These are phyloP conservation scores for Amoeboaphelidium protococcarum DNA, from an alignment of 371 early-diverging fungal species.

Conservation along the genomic window DNA sequence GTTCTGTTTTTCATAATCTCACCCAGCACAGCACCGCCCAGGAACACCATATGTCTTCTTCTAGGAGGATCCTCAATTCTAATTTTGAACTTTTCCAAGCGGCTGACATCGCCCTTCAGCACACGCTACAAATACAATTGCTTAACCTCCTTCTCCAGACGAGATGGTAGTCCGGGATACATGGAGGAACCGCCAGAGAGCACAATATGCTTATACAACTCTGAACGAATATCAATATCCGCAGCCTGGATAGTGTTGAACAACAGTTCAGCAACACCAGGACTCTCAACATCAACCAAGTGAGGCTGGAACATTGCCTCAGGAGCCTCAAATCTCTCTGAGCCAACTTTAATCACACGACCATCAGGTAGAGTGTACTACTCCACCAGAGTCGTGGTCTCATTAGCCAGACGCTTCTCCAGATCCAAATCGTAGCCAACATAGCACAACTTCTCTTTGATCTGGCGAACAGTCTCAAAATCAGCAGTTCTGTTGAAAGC, in stretches of 20 bases:
- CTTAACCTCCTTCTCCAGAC: constrained; percentile 89
- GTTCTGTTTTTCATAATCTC: constrained; percentile 79
- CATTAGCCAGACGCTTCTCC: constrained; percentile 77
- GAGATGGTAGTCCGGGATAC: constrained; percentile 87
- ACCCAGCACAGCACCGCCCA: constrained; percentile 90
- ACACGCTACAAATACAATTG: constrained; percentile 72
- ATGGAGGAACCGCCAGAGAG: constrained; percentile 91
- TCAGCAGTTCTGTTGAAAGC: constrained; percentile 90
- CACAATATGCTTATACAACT: constrained; percentile 85
- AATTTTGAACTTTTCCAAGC: constrained; percentile 86
- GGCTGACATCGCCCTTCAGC: constrained; percentile 47
- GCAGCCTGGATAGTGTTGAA: constrained; percentile 71
- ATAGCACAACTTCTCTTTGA: constrained; percentile 92
- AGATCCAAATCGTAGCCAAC: constrained; percentile 79
- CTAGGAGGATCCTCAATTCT: constrained; percentile 90
- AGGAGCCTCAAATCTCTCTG: constrained; percentile 90
- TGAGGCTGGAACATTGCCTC: constrained; percentile 94
- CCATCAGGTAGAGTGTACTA: constrained; percentile 92
- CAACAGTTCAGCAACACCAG: constrained; percentile 78
- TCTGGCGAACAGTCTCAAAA: constrained; percentile 85
- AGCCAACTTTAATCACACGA: constrained; percentile 86
- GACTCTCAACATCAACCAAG: constrained; percentile 71
- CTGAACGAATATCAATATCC: constrained; percentile 71
- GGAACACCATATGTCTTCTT: constrained; percentile 90
- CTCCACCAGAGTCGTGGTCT: constrained; percentile 85